phyloP scores from a whole-genome alignment of 2,329 filamentous ascomycete species.

The Xylariomycetidae sp. region DNA sequence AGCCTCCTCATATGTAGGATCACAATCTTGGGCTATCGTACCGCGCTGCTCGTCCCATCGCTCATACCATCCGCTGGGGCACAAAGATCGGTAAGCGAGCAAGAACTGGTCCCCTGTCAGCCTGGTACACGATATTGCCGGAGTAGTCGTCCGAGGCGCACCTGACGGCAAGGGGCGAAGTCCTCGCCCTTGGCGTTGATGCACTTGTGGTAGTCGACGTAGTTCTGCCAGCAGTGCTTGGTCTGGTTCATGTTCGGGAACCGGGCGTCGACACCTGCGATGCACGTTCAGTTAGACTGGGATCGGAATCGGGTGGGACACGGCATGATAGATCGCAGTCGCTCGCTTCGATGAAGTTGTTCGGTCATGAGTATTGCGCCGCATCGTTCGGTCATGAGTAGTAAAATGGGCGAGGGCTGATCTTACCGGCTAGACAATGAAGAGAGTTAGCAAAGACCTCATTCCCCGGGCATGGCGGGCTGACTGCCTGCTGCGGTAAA shows the following conservation, averaged over 20 bases:
- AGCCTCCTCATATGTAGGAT: neutral
- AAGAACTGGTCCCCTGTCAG: slow-evolving; percentile 64
- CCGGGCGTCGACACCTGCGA: slow-evolving; percentile 97
- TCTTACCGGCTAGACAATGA: slow-evolving; percentile 25
- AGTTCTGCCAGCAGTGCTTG: slow-evolving; percentile 99
- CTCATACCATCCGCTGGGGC: slow-evolving; percentile 88
- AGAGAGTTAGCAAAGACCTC: slow-evolving; percentile 15
- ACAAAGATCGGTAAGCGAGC: slow-evolving; percentile 93
- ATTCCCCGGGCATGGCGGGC: slow-evolving; percentile 4
- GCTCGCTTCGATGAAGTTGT: too few species aligned
- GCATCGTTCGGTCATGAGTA: too few species aligned
- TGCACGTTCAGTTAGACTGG: slow-evolving; percentile 18
- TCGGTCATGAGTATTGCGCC: too few species aligned
- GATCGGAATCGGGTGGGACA: slow-evolving; percentile 1
- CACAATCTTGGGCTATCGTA: slow-evolving; percentile 34
- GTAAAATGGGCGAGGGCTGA: too few species aligned
- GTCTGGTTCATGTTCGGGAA: slow-evolving; percentile 98
- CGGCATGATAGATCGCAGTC: too few species aligned
- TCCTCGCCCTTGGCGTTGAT: slow-evolving; percentile 97
- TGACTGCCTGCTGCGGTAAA: neutral
- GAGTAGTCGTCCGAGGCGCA: slow-evolving; percentile 44
- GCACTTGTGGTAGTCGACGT: slow-evolving; percentile 99
- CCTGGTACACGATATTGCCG: neutral
- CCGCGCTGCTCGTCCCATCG: slow-evolving; percentile 98
- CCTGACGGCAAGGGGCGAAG: slow-evolving; percentile 94